These are phyloP conservation scores for Cylindrodendrum hubeiense DNA, from an alignment of 2,329 filamentous ascomycete species.

Conservation along the genomic window DNA sequence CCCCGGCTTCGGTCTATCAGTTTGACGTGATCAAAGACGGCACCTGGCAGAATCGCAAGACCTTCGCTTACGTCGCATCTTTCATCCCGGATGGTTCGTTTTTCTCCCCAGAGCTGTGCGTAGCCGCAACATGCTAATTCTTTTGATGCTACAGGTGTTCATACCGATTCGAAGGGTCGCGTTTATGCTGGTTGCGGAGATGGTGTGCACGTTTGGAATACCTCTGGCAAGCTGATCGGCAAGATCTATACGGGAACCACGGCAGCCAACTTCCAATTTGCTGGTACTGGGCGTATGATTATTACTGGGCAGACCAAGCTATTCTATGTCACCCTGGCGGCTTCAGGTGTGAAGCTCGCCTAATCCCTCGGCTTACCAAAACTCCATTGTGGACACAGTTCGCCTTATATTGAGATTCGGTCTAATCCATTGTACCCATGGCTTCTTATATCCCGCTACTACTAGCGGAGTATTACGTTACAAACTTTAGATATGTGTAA, in stretches of 20 bases:
- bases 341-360: slow-evolving; percentile 29
- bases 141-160: slow-evolving; percentile 58
- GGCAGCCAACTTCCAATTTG: slow-evolving; percentile 61
- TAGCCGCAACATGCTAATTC: not conserved
- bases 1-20: slow-evolving; percentile 56
- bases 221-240: slow-evolving; percentile 60
- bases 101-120: not conserved
- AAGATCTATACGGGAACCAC: slow-evolving; percentile 66
- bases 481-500: no score
- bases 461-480: no score
- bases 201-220: slow-evolving; percentile 62
- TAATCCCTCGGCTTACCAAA: not conserved
- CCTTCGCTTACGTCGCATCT: slow-evolving; percentile 67
- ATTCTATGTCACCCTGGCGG: slow-evolving; percentile 47
- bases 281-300: slow-evolving; percentile 51
- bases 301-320: slow-evolving; percentile 51
- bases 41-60: slow-evolving; percentile 60
- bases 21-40: slow-evolving; percentile 60
- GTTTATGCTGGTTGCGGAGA: slow-evolving; percentile 65
- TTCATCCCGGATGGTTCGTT: slow-evolving; percentile 69
- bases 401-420: not conserved
- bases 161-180: slow-evolving; percentile 66
- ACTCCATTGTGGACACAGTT: not conserved
- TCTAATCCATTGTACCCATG: no score
- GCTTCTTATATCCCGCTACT: no score